Percentiles rank a stretch among this genome's conserved stretches.
Evolutionary conservation across 768 basidiomycete genomes (phyloP).

Genomic region (Coprinopsis sp.): DNA sequence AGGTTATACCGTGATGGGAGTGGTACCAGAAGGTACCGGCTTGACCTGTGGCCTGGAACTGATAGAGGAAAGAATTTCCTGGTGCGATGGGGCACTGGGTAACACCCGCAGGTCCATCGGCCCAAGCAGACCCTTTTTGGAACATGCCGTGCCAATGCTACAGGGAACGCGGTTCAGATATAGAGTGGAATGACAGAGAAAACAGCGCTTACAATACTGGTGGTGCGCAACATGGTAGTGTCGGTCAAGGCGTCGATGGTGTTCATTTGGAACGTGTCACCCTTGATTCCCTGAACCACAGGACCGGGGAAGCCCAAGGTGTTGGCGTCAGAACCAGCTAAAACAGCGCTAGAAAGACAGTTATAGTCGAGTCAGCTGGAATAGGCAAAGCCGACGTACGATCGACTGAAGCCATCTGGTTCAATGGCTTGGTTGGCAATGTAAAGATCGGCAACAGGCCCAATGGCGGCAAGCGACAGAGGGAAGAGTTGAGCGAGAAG

Average conservation of each 20-base stretch:
- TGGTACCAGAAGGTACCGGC: conserved; percentile 45
- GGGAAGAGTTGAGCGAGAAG: not conserved
- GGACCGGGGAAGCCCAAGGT: conserved; percentile 25
- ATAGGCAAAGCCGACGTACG: conserved; percentile 4
- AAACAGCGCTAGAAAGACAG: conserved; percentile 21
- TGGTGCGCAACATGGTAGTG: conserved; percentile 32
- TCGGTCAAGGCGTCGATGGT: conserved; percentile 36
- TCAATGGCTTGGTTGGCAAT: conserved; percentile 6
- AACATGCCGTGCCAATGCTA: conserved; percentile 34
- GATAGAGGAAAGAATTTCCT: conserved; percentile 33
- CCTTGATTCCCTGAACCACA: conserved; percentile 27
- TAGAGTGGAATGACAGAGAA: not conserved
- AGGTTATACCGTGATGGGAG: conserved; percentile 22
- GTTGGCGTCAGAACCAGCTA: conserved; percentile 21
- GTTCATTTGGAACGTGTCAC: conserved; percentile 37
- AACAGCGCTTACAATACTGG: conserved; percentile 32
- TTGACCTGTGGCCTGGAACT: conserved; percentile 32
- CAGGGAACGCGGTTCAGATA: not conserved
- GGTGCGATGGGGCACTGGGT: conserved; percentile 43
- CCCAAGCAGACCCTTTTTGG: conserved; percentile 27
- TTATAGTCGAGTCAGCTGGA: not conserved
- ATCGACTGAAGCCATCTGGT: conserved; percentile 11
- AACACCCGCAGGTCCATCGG: conserved; percentile 28
- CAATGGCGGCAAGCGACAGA: conserved; percentile 6
- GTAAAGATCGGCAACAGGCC: conserved; percentile 2